These are phyloP conservation scores for Penicillium frequentans DNA, from an alignment of 2,329 filamentous ascomycete genomes.

Conservation along the genomic window DNA sequence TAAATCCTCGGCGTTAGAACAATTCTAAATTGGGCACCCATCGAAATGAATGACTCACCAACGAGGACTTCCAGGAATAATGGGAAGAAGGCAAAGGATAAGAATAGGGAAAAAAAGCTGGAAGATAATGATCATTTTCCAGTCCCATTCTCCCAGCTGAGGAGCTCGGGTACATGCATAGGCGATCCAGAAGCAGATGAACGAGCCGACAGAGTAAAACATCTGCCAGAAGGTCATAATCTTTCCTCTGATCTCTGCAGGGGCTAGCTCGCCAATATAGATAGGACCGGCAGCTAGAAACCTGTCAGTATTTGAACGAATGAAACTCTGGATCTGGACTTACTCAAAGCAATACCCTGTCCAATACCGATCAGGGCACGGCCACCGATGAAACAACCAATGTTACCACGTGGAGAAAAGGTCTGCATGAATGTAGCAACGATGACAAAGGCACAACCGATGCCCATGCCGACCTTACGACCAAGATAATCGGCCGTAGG, in stretches of 20 bases:
- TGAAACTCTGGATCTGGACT: slow-evolving; percentile 14
- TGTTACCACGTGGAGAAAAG: slow-evolving; percentile 60
- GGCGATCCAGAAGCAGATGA: slow-evolving; percentile 67
- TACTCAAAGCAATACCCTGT: slow-evolving; percentile 66
- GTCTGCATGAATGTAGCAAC: slow-evolving; percentile 69
- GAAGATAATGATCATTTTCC: slow-evolving; percentile 72
- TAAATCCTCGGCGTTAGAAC: not conserved
- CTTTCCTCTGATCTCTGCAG: slow-evolving; percentile 63
- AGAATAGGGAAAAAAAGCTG: slow-evolving; percentile 66
- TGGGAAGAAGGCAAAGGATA: slow-evolving; percentile 63
- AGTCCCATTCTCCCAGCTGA: slow-evolving; percentile 68
- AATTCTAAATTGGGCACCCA: no score
- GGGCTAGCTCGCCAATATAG: slow-evolving; percentile 69
- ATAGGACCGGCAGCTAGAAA: slow-evolving; percentile 62
- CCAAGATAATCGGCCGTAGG: slow-evolving; percentile 63
- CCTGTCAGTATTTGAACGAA: slow-evolving; percentile 1
- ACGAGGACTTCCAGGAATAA: slow-evolving; percentile 67
- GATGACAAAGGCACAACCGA: slow-evolving; percentile 65
- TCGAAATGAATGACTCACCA: slow-evolving; percentile 46
- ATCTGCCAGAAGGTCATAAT: slow-evolving; percentile 72
- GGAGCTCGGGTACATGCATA: slow-evolving; percentile 59
- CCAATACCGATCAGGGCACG: slow-evolving; percentile 69
- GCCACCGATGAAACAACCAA: slow-evolving; percentile 68
- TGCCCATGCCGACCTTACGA: slow-evolving; percentile 64
- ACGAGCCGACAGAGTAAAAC: slow-evolving; percentile 65